These are phyloP conservation scores for Alternaria postmessia DNA, from an alignment of 2,329 filamentous ascomycete genomes.

Conservation along the genomic window DNA sequence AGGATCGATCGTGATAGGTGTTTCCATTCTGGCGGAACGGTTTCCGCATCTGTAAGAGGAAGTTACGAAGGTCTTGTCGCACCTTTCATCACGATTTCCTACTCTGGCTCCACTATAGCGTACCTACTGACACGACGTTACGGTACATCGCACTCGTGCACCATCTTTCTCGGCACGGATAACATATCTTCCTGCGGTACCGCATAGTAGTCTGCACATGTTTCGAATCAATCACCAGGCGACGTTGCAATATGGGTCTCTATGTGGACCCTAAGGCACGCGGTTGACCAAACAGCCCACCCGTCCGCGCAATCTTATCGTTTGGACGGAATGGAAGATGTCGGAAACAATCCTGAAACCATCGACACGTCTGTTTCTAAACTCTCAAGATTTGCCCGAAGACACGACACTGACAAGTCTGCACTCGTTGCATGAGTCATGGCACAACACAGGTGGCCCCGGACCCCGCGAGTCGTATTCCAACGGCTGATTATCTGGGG, in stretches of 20 bases:
- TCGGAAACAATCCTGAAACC: not conserved
- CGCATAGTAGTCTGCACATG: not conserved
- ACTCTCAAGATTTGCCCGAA: not conserved
- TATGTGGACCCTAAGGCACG: not conserved
- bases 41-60: not conserved
- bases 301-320: not conserved
- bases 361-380: not conserved
- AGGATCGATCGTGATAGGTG: constrained; percentile 1
- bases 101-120: constrained; percentile 1
- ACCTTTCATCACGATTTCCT: not conserved
- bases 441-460: not conserved
- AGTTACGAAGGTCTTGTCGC: not conserved
- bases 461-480: constrained; percentile 5
- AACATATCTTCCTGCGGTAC: not conserved
- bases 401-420: not conserved
- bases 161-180: not conserved
- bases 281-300: not conserved
- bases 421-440: not conserved
- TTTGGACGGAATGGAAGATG: not conserved
- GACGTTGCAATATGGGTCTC: constrained; percentile 1
- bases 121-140: not conserved
- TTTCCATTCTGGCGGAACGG: not conserved
- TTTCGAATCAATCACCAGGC: not conserved
- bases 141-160: not conserved
- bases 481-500: constrained; percentile 4